phyloP scores from a whole-genome alignment of 108 stramenopile species.

The Nitzschia sp. region DNA sequence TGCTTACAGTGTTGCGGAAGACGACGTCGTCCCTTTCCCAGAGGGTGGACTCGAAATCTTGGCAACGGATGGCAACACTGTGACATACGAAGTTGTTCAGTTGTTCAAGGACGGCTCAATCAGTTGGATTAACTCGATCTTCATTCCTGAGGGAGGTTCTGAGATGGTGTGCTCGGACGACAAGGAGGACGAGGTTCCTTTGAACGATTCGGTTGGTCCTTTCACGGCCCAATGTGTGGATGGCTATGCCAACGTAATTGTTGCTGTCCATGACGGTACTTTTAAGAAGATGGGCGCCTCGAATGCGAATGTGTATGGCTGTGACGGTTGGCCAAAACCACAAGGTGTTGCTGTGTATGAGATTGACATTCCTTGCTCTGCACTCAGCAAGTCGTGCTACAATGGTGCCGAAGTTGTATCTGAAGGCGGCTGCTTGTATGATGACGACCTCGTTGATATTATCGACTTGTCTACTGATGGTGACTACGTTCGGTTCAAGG shows the following conservation, averaged over 20 bases:
- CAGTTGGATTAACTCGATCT: not conserved
- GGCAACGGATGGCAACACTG: not conserved
- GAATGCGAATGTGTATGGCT: not conserved
- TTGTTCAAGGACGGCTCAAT: not conserved
- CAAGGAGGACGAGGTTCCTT: not conserved
- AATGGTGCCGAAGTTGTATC: constrained; percentile 3
- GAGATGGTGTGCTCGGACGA: not conserved
- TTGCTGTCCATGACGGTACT: not conserved
- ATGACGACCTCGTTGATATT: not conserved
- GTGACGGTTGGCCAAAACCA: not conserved
- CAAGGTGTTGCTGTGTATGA: not conserved
- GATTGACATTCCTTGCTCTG: not conserved
- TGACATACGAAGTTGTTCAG: not conserved
- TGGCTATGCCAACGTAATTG: not conserved
- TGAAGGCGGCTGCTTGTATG: not conserved
- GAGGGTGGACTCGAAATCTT: not conserved
- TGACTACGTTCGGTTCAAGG: constrained; percentile 5
- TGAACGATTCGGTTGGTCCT: not conserved
- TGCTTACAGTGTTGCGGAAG: not conserved
- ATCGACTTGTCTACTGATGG: not conserved
- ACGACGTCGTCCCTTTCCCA: not conserved
- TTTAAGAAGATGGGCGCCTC: not conserved
- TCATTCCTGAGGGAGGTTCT: not conserved
- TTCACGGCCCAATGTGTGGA: not conserved
- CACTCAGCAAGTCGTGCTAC: not conserved